Evolutionary conservation across 176 grass and related monocot genomes (phyloP), one percentile per base, ranked within the genome.

Genomic region (Sorghum bicolor): DNA sequence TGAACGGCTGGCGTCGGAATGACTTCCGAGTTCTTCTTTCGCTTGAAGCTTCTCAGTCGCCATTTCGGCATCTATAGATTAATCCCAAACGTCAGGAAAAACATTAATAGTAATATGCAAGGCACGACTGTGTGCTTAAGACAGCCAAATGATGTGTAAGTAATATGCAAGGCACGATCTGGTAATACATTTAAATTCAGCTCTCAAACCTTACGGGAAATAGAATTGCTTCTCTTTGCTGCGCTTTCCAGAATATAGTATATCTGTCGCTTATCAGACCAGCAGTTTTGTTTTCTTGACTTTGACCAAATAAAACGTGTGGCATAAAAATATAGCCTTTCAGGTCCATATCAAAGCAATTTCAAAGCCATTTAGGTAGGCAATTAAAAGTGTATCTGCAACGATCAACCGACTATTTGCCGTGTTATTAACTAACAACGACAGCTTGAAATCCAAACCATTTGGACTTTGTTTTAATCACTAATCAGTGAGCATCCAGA

Each of bases 11-110:
- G 80, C 68, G 52, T 80, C 80, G 32, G 84, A 86, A 47, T 79
- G 67, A 19, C 37, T 62, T 77, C 53, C 85, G 22, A 73, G 31
- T 68, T 91, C 79, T 62, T 82, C 85, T 81, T 81, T 84, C 11
- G 41, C 74, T 47, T 88, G 78, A 41, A 68, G 58, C 31, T 88
- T 86, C 47, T 44, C 78, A 0, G 45, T 71, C 72, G 52, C 85
- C 48, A 65, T 75, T 52, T 86, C 68, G 2, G 74, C 43, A 48
- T 88, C 85, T 91, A 52, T 66, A 20, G 7, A 72, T 72, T 19
- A 45, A 79, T 38, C 80, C 22, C 50, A 43, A 65, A 72, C 26
- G 77, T 87, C 64, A 76, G 47, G 29, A 63, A 72, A 62, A 73
- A 67, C 32, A 58, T 86, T 86, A 66, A 65, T 63, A 50, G 16